Conservation (phyloP, 306 rosid species). For the Dryas drummondii region DNA sequence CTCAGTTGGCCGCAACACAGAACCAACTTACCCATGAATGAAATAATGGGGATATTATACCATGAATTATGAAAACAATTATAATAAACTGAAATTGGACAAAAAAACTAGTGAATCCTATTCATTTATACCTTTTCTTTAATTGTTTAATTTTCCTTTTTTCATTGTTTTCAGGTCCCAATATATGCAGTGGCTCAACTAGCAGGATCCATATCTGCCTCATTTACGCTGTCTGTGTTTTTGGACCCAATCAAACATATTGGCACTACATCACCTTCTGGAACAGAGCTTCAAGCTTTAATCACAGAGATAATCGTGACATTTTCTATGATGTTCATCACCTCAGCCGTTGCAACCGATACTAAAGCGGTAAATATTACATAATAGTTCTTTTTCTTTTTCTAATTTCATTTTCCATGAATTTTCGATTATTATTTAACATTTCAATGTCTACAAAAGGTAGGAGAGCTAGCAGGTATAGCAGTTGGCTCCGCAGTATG, state of each 20-base stretch:
- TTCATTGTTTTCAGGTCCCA: constrained; percentile 54
- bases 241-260: constrained; percentile 48
- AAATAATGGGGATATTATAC: neutral
- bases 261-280: constrained; percentile 67
- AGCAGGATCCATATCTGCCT: constrained; percentile 69
- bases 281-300: constrained; percentile 55
- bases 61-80: no score
- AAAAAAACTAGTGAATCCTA: no score
- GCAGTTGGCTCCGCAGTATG: constrained; percentile 82
- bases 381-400: neutral
- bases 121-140: no score
- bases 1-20: neutral
- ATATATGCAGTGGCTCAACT: constrained; percentile 67
- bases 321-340: constrained; percentile 67
- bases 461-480: constrained; percentile 64
- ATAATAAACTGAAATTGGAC: no score
- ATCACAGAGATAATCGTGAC: constrained; percentile 65
- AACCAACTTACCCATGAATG: neutral
- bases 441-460: constrained; percentile 31
- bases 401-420: neutral
- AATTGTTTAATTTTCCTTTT: no score
- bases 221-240: constrained; percentile 48
- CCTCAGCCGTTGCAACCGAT: constrained; percentile 74
- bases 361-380: constrained; percentile 55
- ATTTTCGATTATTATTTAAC: neutral